These are phyloP conservation scores for Cladobotryum protrusum DNA, from an alignment of 2,329 filamentous ascomycete species.

Conservation along the genomic window DNA sequence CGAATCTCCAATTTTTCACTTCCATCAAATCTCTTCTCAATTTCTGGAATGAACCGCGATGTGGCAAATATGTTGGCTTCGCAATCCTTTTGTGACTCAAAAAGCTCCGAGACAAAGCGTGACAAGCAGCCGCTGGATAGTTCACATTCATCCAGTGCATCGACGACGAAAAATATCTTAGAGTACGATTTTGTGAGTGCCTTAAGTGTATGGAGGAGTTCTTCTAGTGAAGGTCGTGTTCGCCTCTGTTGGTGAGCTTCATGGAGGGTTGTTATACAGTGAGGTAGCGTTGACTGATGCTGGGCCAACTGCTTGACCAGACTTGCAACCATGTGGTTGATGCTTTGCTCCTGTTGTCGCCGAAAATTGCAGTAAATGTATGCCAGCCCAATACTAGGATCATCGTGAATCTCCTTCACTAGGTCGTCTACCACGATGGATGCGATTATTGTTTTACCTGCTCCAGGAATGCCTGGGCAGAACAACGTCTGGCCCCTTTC, in stretches of 20 bases:
- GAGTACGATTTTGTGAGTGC: not conserved
- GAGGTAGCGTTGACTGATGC: not conserved
- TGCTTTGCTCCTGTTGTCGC: not conserved
- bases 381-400: not conserved
- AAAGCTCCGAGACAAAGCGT: not conserved
- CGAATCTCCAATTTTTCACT: not conserved
- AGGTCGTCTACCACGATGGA: conserved; percentile 35
- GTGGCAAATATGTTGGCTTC: not conserved
- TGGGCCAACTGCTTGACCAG: not conserved
- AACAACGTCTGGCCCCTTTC: not conserved
- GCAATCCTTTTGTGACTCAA: not conserved
- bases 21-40: not conserved
- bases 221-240: not conserved
- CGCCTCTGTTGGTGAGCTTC: not conserved
- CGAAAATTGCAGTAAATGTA: not conserved
- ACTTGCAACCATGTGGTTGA: not conserved
- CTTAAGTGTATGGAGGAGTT: not conserved
- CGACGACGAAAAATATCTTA: too few relatives aligned
- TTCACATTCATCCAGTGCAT: not conserved
- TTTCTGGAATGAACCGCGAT: not conserved
- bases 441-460: conserved; percentile 42
- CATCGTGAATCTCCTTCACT: not conserved
- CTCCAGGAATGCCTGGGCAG: conserved; percentile 36
- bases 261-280: not conserved
- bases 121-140: not conserved